Evolutionary conservation across 495 filamentous ascomycete genomes (phyloP).

Genomic region (Copromyces sp.): DNA sequence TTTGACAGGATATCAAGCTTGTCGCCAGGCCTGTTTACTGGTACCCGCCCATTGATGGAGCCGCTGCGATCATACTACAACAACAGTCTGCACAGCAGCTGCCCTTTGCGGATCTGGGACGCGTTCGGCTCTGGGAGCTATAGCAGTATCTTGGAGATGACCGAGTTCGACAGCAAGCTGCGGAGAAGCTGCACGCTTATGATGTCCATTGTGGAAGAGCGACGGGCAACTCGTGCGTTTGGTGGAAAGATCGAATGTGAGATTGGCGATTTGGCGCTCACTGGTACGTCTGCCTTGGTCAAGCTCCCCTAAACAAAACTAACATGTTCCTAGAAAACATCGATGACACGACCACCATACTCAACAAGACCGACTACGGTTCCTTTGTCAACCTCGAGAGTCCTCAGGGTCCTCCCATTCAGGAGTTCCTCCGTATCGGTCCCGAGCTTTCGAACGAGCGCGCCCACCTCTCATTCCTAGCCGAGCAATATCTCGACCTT

Average conservation of each 20-base stretch:
- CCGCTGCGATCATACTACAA: slow-evolving; percentile 29
- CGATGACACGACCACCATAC: slow-evolving; percentile 15
- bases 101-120: slow-evolving; percentile 31
- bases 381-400: slow-evolving; percentile 33
- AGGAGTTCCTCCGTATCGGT: slow-evolving; percentile 30
- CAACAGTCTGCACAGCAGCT: slow-evolving; percentile 22
- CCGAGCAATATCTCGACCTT: slow-evolving; percentile 35
- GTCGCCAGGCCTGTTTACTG: slow-evolving; percentile 35
- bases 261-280: slow-evolving; percentile 25
- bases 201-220: slow-evolving; percentile 36
- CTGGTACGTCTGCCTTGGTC: slow-evolving; percentile 25
- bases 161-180: slow-evolving; percentile 25
- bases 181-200: slow-evolving; percentile 31
- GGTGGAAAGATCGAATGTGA: slow-evolving; percentile 25
- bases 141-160: slow-evolving; percentile 32
- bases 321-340: slow-evolving; percentile 19
- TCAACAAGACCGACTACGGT: slow-evolving; percentile 35
- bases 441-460: slow-evolving; percentile 36
- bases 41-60: slow-evolving; percentile 19
- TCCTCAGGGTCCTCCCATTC: slow-evolving; percentile 20
- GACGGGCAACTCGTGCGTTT: slow-evolving; percentile 28
- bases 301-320: slow-evolving; percentile 3
- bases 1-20: slow-evolving; percentile 43
- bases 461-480: slow-evolving; percentile 29
- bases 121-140: slow-evolving; percentile 37